phyloP scores from a whole-genome alignment of 1,139 yeast genomes.

The Lipomyces yarrowii region DNA sequence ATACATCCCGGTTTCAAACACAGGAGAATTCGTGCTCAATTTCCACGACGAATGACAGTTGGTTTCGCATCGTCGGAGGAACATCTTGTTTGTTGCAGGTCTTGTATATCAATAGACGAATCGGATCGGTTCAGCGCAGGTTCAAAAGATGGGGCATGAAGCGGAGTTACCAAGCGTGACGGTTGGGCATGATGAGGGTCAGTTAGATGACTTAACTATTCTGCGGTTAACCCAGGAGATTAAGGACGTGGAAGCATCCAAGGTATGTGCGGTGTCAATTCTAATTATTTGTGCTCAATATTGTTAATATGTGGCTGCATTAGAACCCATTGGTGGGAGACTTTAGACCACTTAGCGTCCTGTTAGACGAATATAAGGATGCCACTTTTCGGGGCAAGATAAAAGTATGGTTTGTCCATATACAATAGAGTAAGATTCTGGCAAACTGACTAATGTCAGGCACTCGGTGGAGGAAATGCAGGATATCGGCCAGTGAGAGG shows the following conservation, averaged over 20 bases:
- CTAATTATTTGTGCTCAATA: background rate
- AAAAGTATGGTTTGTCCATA: constrained; percentile 5
- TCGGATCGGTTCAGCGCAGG: background rate
- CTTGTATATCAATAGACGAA: background rate
- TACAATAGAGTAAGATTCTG: background rate
- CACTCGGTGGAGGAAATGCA: constrained; percentile 12
- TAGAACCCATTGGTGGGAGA: constrained; percentile 28
- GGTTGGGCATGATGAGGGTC: constrained; percentile 18
- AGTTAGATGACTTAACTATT: constrained; percentile 31
- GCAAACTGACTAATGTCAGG: constrained; percentile 8
- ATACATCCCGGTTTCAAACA: background rate
- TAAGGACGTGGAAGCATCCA: constrained; percentile 30
- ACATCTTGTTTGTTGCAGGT: background rate
- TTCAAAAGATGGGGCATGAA: background rate
- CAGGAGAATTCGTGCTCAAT: background rate
- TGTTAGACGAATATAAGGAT: constrained; percentile 25
- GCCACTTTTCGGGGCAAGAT: constrained; percentile 22
- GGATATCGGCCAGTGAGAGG: constrained; percentile 30
- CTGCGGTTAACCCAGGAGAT: constrained; percentile 30
- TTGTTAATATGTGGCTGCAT: background rate
- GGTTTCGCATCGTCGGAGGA: background rate
- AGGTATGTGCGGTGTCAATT: constrained; percentile 12
- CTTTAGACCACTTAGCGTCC: constrained; percentile 10
- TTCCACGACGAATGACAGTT: background rate
- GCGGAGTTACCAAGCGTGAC: background rate